Base-by-base conservation (phyloP, 805 yeast genomes). In the Hanseniaspora mollemarum region DNA sequence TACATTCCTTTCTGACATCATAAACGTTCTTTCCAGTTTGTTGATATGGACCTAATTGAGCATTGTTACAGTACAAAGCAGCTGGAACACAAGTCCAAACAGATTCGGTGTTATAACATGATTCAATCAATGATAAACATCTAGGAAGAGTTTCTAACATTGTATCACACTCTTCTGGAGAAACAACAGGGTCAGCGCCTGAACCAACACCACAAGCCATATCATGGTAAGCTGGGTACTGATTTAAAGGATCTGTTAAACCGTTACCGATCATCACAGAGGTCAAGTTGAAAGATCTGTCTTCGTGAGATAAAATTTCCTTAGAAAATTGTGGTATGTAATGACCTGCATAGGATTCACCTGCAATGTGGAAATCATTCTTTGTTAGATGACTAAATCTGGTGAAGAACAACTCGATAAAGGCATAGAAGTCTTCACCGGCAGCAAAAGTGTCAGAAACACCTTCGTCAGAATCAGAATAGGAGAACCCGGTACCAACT, bases 281-380 rank as follows among this genome's bases (percentile, higher is more conserved):
- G 5, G 81, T 71, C 59, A 86, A 73, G 59, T 83, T 74, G 67
- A 81, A 81, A 59, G 67, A 62, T 56, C 78, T 69, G 61, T 80
- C 81, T 22, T 75, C 71, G 60, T 83, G 86, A 35, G 49, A 35
- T 59, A 85, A 68, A 58, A 87, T 86, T 65, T 86, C 94, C 53
- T 76, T 64, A 7, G 94, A 94, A 67, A 87, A 84, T 9, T 76
- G 84, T 19, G 98, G 98, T 57, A 88, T 83, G 68, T 90, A 88
- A 62, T 87, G 94, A 46, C 96, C 96, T 18, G 90, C 96, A 61
- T 88, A 87, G 8, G 94, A 83, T 64, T 87, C 96, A 57, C 96
- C 96, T 40, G 95, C 82, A 63, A 87, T 83, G 66, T 87, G 95
- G 75, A 87, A 85, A 46, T 74, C 76, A 16, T 56, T 51, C 7